A percentile compares a stretch with the other conserved stretches of the same genome.
These are phyloP conservation scores for Begonia loranthoides DNA, from an alignment of 306 rosid species.

Conservation along the genomic window DNA sequence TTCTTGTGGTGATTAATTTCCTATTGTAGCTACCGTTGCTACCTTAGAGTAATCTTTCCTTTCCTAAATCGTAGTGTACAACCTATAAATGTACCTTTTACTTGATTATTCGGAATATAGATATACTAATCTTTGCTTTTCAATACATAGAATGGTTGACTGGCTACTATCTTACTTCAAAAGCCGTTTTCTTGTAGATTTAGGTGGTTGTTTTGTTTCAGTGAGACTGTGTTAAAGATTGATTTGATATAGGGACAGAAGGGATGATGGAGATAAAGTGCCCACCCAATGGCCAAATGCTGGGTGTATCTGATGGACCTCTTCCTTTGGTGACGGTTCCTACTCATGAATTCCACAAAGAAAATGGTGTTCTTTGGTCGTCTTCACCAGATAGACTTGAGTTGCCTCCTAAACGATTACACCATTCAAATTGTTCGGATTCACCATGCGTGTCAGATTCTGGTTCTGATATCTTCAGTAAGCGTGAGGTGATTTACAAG, in stretches of 20 bases:
- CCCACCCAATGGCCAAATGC: constrained; percentile 45
- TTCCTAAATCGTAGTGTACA: too few relatives aligned
- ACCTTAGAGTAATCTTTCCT: too few relatives aligned
- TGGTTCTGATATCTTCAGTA: constrained; percentile 84
- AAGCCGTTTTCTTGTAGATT: too few relatives aligned
- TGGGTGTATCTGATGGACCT: constrained; percentile 40
- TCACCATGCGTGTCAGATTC: constrained; percentile 94
- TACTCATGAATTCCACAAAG: constrained; percentile 55
- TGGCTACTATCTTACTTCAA: too few relatives aligned
- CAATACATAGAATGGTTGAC: too few relatives aligned
- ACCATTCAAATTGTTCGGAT: constrained; percentile 79
- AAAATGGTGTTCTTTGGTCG: constrained; percentile 69
- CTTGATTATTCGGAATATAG: too few relatives aligned
- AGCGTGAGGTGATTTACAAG: constrained; percentile 89
- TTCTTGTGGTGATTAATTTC: too few relatives aligned
- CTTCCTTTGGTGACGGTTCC: constrained; percentile 83
- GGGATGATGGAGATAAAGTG: constrained; percentile 38
- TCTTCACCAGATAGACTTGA: constrained; percentile 86
- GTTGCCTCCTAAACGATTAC: constrained; percentile 66
- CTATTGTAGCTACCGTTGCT: too few relatives aligned
- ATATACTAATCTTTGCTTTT: too few relatives aligned
- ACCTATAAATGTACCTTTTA: too few relatives aligned
- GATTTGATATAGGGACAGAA: constrained; percentile 34
- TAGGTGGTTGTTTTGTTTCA: too few relatives aligned
- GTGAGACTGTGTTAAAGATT: too few relatives aligned